Percentiles rank a stretch among this genome's conserved stretches.
Evolutionary conservation across 2,329 filamentous ascomycete genomes (phyloP).

Genomic region (Beauveria medogensis): DNA sequence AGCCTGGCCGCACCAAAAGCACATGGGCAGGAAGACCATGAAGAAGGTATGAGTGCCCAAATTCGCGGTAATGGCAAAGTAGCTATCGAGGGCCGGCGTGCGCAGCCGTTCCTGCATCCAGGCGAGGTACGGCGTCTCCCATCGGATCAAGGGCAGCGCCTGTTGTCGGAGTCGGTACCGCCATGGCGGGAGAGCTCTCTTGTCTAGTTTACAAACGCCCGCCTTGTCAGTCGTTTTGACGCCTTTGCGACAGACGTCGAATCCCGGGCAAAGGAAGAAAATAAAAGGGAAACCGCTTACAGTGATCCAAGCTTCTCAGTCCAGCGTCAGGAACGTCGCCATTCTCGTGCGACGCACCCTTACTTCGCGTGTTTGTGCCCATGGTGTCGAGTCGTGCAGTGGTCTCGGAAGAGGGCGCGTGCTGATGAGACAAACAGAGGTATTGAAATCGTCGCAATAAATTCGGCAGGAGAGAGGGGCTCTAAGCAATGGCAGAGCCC

Average conservation of each 20-base stretch:
- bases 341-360: constrained; percentile 24
- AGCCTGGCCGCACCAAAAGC: constrained; percentile 93
- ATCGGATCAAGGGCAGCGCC: constrained; percentile 78
- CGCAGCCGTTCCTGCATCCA: constrained; percentile 74
- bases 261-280: neutral
- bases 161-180: constrained; percentile 75
- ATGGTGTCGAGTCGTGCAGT: constrained; percentile 15
- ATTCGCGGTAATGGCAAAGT: constrained; percentile 95
- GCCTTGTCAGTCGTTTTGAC: neutral
- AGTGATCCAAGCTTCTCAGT: constrained; percentile 71
- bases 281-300: constrained; percentile 32
- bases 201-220: constrained; percentile 51
- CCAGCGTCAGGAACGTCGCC: constrained; percentile 56
- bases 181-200: constrained; percentile 76
- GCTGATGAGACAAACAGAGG: neutral
- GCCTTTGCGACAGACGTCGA: neutral
- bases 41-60: constrained; percentile 97
- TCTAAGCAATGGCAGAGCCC: neutral
- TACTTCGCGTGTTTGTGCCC: constrained; percentile 24
- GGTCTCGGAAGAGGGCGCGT: neutral
- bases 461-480: neutral
- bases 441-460: neutral
- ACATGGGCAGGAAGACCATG: constrained; percentile 87
- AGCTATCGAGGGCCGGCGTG: constrained; percentile 80
- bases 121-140: constrained; percentile 92